Evolutionary conservation across 768 basidiomycete species (phyloP), one percentile per base, ranked within the genome.

Genomic region (Cubamyces lactineus): DNA sequence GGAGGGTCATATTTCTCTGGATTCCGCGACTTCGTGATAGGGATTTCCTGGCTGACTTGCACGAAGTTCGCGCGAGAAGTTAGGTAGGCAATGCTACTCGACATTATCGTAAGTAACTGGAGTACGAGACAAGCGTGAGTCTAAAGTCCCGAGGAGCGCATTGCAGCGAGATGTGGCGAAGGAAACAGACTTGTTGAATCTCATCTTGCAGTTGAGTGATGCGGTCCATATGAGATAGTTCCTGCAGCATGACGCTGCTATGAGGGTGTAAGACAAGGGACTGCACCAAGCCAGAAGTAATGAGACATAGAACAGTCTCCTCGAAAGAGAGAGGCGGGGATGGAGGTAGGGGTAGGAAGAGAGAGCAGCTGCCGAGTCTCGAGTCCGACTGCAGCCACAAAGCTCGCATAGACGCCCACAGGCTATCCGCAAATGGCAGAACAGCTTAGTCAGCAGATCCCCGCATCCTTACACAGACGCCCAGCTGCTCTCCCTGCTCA

Each of bases 141-240:
- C 26, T 26, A 9, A 34, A 11, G 34, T 11, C 21, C 30, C n/a
- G 7, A 23, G 24, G 16, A 8, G 39, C 45, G 38, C 9, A 26
- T 30, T 34, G 5, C 23, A 28, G 19, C 6, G 21, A 17, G 23
- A 45, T 38, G 34, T 19, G 13, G 48, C 7, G 48, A 26, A 15
- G 55, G 15, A 2, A 45, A 64, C 78, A 55, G 56, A 89, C 92
- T 78, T 91, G 86, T 76, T 96, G 94, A 62, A 94, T 93, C 76
- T 91, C 91, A 85, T 96, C 90, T 80, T 95, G 93, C 57, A 96
- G 86, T 74, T 96, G 94, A 11, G 94, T 95, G 74, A 96, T 91
- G 77, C 93, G 88, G 82, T 96, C 94, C 94, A 95, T 95, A 80
- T 92, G 87, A 75, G 91, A 86, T 74, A 93, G 77, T 85, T 92